Percentiles rank a stretch among this genome's conserved stretches.
phyloP scores from a whole-genome alignment of 2,329 filamentous ascomycete genomes.

The Diplodia mutila region DNA sequence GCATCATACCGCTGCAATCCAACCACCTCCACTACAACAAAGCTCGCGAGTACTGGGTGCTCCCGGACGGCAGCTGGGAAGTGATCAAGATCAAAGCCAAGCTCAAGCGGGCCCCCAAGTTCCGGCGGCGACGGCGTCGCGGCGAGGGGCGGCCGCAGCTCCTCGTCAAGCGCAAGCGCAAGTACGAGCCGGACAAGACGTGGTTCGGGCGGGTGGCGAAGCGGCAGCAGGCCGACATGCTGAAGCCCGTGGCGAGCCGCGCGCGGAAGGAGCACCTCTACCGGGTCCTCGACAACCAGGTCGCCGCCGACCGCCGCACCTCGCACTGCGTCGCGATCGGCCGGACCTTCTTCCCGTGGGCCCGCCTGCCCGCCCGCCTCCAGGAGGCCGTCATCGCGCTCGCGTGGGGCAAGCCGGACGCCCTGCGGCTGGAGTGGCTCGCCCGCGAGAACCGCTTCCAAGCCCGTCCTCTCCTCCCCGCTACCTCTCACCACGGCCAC shows the following conservation, averaged over 20 bases:
- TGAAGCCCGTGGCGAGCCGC: not conserved
- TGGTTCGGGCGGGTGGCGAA: not conserved
- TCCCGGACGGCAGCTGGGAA: not conserved
- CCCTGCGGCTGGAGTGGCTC: not conserved
- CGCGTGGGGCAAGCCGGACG: not conserved
- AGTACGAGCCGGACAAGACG: not conserved
- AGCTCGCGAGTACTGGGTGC: not conserved
- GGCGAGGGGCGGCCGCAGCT: not conserved
- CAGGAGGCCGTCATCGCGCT: no score
- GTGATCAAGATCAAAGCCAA: not conserved
- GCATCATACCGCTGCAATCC: not conserved
- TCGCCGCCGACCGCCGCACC: not conserved
- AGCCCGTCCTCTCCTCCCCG: not conserved
- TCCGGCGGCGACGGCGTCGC: no score
- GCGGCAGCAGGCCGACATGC: not conserved
- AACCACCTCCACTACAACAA: not conserved
- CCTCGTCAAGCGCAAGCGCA: not conserved
- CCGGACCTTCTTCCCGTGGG: not conserved
- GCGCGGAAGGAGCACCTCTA: not conserved
- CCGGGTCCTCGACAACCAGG: not conserved
- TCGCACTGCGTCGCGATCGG: not conserved
- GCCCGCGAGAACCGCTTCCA: not conserved
- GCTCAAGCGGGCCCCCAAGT: not conserved
- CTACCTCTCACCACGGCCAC: no score
- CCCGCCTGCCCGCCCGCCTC: not conserved